Percentiles rank a stretch among this genome's conserved stretches.
phyloP scores from a whole-genome alignment of 176 grass and related monocot genomes.

The Carex scoparia region DNA sequence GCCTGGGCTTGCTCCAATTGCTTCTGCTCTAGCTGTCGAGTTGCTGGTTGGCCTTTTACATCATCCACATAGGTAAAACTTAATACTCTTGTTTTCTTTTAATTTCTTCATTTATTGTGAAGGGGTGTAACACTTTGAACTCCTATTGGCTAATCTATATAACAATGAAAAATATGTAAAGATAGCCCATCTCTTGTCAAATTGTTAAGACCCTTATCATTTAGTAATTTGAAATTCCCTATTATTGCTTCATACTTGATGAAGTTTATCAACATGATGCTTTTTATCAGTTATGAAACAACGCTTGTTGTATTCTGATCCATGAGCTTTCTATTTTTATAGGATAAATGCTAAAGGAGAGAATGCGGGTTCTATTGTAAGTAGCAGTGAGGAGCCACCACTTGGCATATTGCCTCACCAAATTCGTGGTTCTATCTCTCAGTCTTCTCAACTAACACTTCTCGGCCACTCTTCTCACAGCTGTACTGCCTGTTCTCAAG shows the following conservation, averaged over 20 bases:
- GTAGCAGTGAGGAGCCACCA: slow-evolving; percentile 27
- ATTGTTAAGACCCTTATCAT: not conserved
- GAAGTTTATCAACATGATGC: not conserved
- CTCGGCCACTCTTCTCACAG: slow-evolving; percentile 74
- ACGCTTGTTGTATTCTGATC: not conserved
- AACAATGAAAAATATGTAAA: not conserved
- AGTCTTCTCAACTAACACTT: slow-evolving; percentile 70
- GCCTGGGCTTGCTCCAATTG: slow-evolving; percentile 82
- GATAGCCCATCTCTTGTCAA: not conserved
- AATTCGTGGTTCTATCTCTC: slow-evolving; percentile 72
- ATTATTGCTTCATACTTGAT: not conserved
- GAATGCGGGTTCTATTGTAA: slow-evolving; percentile 45
- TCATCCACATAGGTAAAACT: slow-evolving; percentile 77
- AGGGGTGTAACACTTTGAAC: not conserved
- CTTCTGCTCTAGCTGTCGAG: slow-evolving; percentile 66
- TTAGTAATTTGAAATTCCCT: not conserved
- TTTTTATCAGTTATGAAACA: not conserved
- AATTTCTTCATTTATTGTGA: not conserved
- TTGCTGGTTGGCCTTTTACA: slow-evolving; percentile 73
- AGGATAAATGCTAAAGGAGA: slow-evolving; percentile 87
- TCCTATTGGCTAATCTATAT: not conserved
- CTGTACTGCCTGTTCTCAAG: slow-evolving; percentile 77
- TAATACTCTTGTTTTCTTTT: not conserved
- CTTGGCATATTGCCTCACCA: slow-evolving; percentile 77
- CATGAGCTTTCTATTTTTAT: slow-evolving; percentile 15